Evolutionary conservation across 768 basidiomycete genomes (phyloP), one percentile per base, ranked within the genome.

Genomic region (Cystobasidium onofrii): DNA sequence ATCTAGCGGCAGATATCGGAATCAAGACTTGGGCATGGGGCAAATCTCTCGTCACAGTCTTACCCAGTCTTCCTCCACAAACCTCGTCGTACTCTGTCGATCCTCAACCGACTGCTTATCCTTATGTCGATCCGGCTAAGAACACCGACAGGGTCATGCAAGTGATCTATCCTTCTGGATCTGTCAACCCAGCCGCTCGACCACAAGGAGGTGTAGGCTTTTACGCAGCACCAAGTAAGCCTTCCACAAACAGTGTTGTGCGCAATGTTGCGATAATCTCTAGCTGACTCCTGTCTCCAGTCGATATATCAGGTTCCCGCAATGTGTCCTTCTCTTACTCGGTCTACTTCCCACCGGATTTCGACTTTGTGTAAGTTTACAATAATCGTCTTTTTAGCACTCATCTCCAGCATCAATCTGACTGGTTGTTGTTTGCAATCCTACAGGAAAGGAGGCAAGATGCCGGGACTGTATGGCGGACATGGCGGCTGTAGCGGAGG

Each of bases 301-400:
- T 71, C 29, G 74, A 75, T 54, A n/a, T 75, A 18, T 23, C 18
- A 1, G 18, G 46, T 31, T 76, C 78, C 0, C 72, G 41, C 18
- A 80, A 80, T 76, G 76, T 79, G 55, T 73, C 78, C n/a, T 72
- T 80, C 61, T 61, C 63, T 34, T 80, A 78, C 73, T 69, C 64
- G 36, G 65, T 80, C 73, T 80, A 76, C 67, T 80, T 80, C 73
- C 77, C 77, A 13, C 36, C 50, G 31, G 78, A 74, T 2, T 80
- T 78, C 63, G 69, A 80, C 66, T 79, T 78, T 67, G 78, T 71
- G 69, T 71, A 13, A 60, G 69, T 55, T 18, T 66, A n/a, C 10
- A 12, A 4, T 43, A 23, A 6, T 31, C n/a, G 6, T 55, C 54
- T 55, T 12, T 55, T n/a, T n/a, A n/a, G 10, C 54, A 10, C 7